Conservation (phyloP, 768 basidiomycete genomes). For the Termitomyces sp. region DNA sequence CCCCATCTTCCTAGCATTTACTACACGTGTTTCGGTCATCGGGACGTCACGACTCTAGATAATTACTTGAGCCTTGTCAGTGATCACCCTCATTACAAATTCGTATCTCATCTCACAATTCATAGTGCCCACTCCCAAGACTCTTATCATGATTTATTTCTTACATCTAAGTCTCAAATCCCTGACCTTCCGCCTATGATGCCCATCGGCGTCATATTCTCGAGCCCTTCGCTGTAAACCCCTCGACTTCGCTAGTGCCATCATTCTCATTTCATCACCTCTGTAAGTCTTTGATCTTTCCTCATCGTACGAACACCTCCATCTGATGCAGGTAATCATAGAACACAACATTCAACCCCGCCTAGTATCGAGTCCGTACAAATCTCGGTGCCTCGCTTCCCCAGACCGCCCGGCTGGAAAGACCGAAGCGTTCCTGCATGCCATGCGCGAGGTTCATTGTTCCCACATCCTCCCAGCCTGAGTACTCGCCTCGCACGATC, state of each 20-base stretch:
- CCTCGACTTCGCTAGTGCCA: constrained; percentile 49
- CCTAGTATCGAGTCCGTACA: constrained; percentile 80
- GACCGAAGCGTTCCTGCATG: constrained; percentile 80
- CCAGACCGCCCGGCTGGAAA: constrained; percentile 83
- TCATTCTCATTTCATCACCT: constrained; percentile 51
- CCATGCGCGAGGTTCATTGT: constrained; percentile 78
- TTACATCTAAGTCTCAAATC: constrained; percentile 28
- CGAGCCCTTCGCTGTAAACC: constrained; percentile 72
- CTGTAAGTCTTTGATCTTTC: constrained; percentile 42
- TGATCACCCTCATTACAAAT: constrained; percentile 36
- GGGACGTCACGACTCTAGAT: constrained; percentile 54
- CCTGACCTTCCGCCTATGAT: constrained; percentile 33
- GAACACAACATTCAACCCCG: constrained; percentile 71
- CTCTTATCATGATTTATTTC: constrained; percentile 46
- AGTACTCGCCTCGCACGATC: too few species aligned
- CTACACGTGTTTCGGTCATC: constrained; percentile 55
- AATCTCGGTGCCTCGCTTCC: constrained; percentile 83
- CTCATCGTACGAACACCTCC: not conserved
- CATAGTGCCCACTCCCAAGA: constrained; percentile 50
- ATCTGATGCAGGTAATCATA: constrained; percentile 15
- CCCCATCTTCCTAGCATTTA: constrained; percentile 52
- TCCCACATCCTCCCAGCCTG: too few species aligned
- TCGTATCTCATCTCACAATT: not conserved
- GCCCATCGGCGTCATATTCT: constrained; percentile 38
- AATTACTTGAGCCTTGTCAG: constrained; percentile 65